A percentile compares a stretch with the other conserved stretches of the same genome.
These are phyloP conservation scores for Phyllosticta citrichinensis DNA, from an alignment of 2,329 filamentous ascomycete species.

Conservation along the genomic window DNA sequence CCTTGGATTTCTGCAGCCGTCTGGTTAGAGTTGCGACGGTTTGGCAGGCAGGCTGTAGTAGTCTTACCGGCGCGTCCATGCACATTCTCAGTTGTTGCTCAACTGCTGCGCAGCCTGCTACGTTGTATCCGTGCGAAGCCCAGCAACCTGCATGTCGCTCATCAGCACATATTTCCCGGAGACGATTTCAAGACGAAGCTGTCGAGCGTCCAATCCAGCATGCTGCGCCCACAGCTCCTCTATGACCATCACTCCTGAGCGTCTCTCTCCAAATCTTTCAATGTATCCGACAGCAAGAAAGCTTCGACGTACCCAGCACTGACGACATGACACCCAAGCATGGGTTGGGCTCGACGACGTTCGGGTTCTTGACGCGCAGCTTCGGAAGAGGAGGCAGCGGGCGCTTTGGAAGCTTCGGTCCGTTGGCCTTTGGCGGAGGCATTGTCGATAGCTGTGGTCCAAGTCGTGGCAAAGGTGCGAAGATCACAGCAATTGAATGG, in stretches of 20 bases:
- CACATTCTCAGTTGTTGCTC: constrained; percentile 53
- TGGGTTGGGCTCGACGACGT: constrained; percentile 51
- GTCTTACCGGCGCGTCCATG: constrained; percentile 70
- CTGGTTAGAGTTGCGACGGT: neutral
- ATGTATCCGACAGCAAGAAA: neutral
- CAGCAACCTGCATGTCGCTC: constrained; percentile 55
- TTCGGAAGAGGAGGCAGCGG: constrained; percentile 51
- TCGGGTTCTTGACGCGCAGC: constrained; percentile 55
- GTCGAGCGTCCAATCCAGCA: neutral
- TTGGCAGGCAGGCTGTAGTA: neutral
- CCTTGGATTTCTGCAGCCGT: constrained; percentile 41
- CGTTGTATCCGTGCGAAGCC: constrained; percentile 65
- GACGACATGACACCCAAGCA: constrained; percentile 58
- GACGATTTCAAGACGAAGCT: too few relatives aligned
- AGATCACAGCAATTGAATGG: neutral
- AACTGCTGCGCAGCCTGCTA: constrained; percentile 49
- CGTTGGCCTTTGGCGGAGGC: constrained; percentile 21
- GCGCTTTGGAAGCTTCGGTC: constrained; percentile 28
- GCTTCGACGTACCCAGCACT: constrained; percentile 47
- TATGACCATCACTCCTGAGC: neutral
- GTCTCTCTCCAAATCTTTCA: neutral
- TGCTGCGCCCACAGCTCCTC: neutral
- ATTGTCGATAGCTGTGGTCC: neutral
- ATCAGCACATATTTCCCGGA: constrained; percentile 13
- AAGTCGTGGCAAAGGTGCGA: neutral